phyloP scores from a whole-genome alignment of 2,329 filamentous ascomycete species.

The Phyllosticta citrichinensis region DNA sequence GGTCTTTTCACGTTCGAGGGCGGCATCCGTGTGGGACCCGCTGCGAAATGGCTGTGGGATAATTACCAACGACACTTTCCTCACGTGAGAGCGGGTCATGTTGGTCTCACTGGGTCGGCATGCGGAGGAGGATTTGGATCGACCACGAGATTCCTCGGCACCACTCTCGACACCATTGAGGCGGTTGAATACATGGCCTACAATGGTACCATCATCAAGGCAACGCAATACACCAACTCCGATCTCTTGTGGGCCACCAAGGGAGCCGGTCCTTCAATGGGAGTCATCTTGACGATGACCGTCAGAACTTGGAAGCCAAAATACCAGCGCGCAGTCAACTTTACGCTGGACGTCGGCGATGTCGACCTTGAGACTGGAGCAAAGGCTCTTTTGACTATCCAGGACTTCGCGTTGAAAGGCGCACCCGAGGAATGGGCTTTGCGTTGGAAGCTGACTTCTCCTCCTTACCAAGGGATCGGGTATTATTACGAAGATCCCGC shows the following conservation, averaged over 20 bases:
- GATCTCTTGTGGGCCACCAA: conserved; percentile 10
- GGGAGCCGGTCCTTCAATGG: conserved; percentile 15
- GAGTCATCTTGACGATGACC: conserved; percentile 13
- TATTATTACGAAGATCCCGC: conserved; percentile 15
- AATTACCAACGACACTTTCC: conserved; percentile 16
- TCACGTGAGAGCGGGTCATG: conserved; percentile 14
- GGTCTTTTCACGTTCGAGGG: conserved; percentile 14
- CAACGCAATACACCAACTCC: neutral
- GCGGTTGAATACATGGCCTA: conserved; percentile 12
- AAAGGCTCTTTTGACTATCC: conserved; percentile 12
- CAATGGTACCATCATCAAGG: conserved; percentile 4
- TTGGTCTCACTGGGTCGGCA: conserved; percentile 13
- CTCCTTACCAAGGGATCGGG: conserved; percentile 12
- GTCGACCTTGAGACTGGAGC: conserved; percentile 13
- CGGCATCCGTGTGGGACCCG: conserved; percentile 14
- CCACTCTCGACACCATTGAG: conserved; percentile 14
- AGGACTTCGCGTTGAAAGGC: conserved; percentile 14
- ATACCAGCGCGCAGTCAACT: conserved; percentile 12
- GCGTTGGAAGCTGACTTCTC: conserved; percentile 13
- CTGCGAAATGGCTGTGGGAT: conserved; percentile 14
- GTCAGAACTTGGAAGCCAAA: conserved; percentile 14
- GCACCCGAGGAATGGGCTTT: conserved; percentile 15
- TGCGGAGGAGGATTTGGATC: conserved; percentile 15
- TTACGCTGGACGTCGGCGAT: conserved; percentile 13
- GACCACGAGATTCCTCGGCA: conserved; percentile 14